These are phyloP conservation scores for Suhomyces panamericanus DNA, from an alignment of 1,139 yeast species.

Conservation along the genomic window DNA sequence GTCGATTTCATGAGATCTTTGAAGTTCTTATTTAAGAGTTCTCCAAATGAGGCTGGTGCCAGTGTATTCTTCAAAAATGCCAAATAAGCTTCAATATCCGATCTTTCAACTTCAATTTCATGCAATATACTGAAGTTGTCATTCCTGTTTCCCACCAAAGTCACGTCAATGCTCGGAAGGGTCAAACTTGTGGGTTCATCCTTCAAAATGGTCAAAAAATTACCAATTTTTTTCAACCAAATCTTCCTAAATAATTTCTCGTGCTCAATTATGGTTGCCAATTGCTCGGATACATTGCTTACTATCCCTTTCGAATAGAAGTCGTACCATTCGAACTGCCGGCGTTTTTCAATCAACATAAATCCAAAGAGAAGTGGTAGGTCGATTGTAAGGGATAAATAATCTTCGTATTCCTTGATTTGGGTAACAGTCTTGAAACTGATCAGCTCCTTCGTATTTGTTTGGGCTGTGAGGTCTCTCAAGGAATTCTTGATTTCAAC, in stretches of 20 bases:
- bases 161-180: conserved; percentile 45
- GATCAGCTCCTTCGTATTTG: conserved; percentile 12
- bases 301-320: conserved; percentile 52
- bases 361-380: conserved; percentile 82
- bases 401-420: conserved; percentile 45
- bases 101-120: conserved; percentile 35
- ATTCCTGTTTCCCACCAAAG: conserved; percentile 31
- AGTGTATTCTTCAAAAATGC: conserved; percentile 25
- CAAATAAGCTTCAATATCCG: conserved; percentile 42
- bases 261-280: conserved; percentile 56
- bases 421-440: conserved; percentile 27
- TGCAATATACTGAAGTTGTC: conserved; percentile 24
- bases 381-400: conserved; percentile 61
- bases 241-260: conserved; percentile 58
- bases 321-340: conserved; percentile 69
- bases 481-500: conserved; percentile 37
- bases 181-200: conserved; percentile 22
- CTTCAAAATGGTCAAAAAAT: conserved; percentile 38
- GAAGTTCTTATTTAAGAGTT: conserved; percentile 47
- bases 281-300: conserved; percentile 55
- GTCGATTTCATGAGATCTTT: conserved; percentile 46
- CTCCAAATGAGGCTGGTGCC: conserved; percentile 31
- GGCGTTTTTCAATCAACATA: conserved; percentile 64
- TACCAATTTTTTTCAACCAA: conserved; percentile 67
- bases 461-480: conserved; percentile 17